These are phyloP conservation scores for Linnemannia elongata DNA, from an alignment of 192 early-diverging fungal genomes.

Conservation along the genomic window DNA sequence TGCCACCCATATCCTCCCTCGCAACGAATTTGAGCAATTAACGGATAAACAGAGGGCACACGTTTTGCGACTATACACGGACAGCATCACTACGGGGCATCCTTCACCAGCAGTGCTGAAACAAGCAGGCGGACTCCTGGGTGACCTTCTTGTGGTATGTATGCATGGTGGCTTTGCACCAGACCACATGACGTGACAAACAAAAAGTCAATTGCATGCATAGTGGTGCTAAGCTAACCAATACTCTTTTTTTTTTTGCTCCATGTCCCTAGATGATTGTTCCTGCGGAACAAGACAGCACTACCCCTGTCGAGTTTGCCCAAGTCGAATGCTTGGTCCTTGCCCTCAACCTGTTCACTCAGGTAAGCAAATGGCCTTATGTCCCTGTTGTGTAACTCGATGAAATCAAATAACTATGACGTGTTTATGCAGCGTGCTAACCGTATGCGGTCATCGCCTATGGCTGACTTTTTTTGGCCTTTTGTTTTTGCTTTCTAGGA, in stretches of 20 bases:
- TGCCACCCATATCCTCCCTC: conserved; percentile 34
- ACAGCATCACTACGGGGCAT: conserved; percentile 35
- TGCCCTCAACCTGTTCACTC: conserved; percentile 16
- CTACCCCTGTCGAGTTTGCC: conserved; percentile 10
- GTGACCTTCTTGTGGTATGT: conserved; percentile 35
- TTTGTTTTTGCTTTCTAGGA: conserved; percentile 8
- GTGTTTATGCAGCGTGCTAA: conserved; percentile 8
- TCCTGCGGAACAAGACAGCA: conserved; percentile 10
- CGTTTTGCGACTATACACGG: conserved; percentile 34
- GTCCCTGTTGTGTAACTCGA: conserved; percentile 24
- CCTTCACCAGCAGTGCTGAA: conserved; percentile 12
- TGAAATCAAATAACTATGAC: neutral
- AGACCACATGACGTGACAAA: neutral
- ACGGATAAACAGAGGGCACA: conserved; percentile 39
- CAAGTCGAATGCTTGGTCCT: conserved; percentile 41
- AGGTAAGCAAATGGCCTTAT: conserved; percentile 9
- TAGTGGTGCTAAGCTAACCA: neutral
- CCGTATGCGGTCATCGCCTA: conserved; percentile 9
- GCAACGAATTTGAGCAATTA: conserved; percentile 19
- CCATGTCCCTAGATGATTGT: conserved; percentile 17
- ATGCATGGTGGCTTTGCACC: neutral
- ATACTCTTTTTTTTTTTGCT: neutral
- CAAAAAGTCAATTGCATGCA: neutral
- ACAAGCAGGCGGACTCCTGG: conserved; percentile 11
- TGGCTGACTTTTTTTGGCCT: neutral